Percentiles rank a stretch among this genome's conserved stretches.
Evolutionary conservation across 2,329 filamentous ascomycete genomes (phyloP).

Genomic region (Ploettnerulaceae sp.): DNA sequence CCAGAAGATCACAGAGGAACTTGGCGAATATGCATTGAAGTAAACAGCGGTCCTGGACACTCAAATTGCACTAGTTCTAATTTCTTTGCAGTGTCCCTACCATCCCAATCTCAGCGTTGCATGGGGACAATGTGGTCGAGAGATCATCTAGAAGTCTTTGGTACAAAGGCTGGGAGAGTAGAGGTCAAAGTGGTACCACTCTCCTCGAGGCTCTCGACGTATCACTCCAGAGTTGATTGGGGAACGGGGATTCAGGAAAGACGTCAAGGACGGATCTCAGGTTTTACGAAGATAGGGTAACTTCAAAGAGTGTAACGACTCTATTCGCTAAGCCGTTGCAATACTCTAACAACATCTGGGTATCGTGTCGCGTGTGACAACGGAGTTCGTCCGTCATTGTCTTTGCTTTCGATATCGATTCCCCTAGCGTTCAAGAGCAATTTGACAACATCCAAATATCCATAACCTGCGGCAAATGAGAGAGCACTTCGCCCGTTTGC

Average conservation of each 20-base stretch:
- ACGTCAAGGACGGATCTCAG: neutral
- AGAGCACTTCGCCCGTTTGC: slow-evolving; percentile 31
- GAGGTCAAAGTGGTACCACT: neutral
- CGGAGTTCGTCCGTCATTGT: slow-evolving; percentile 10
- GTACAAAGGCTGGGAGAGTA: neutral
- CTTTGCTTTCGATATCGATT: slow-evolving; percentile 8
- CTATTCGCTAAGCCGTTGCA: neutral
- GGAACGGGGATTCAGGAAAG: neutral
- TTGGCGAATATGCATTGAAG: neutral
- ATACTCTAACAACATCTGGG: slow-evolving; percentile 11
- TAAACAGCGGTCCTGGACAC: too few relatives aligned
- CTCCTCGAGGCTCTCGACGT: neutral
- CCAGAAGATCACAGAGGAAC: neutral
- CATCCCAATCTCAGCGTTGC: neutral
- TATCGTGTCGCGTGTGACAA: slow-evolving; percentile 1
- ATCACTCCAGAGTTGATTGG: neutral
- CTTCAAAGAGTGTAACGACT: neutral
- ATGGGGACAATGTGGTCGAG: neutral
- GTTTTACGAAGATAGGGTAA: neutral
- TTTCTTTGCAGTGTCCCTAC: neutral
- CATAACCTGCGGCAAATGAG: slow-evolving; percentile 36
- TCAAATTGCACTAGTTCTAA: neutral
- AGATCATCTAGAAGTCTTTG: neutral
- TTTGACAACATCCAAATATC: slow-evolving; percentile 29
- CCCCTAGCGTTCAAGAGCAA: slow-evolving; percentile 9